These are phyloP conservation scores for Parascedosporium putredinis DNA, from an alignment of 2,329 filamentous ascomycete genomes.

Conservation along the genomic window DNA sequence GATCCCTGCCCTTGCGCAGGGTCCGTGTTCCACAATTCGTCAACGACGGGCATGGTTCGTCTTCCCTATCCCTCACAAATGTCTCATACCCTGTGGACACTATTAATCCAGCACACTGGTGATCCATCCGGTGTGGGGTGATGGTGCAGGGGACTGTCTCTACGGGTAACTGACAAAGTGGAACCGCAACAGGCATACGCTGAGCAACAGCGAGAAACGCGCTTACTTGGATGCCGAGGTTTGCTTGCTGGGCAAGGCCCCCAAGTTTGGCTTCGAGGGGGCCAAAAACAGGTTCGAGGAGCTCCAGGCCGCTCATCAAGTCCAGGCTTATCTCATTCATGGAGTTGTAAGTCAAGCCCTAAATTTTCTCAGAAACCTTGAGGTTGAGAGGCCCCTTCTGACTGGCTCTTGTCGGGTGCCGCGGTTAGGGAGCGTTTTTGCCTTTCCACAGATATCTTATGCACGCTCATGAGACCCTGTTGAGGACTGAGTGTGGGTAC, in stretches of 20 bases:
- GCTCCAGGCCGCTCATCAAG: constrained; percentile 12
- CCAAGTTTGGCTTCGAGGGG: constrained; percentile 9
- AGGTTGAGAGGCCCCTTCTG: too few relatives aligned
- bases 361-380: too few relatives aligned
- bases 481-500: constrained; percentile 21
- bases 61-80: background rate
- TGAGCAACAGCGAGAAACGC: constrained; percentile 11
- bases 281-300: constrained; percentile 12
- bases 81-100: too few relatives aligned
- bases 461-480: constrained; percentile 20
- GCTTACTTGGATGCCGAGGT: constrained; percentile 13
- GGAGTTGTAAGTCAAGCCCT: constrained; percentile 10
- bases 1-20: background rate
- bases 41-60: background rate
- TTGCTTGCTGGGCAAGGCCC: constrained; percentile 11
- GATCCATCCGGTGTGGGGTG: too few relatives aligned
- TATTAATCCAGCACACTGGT: too few relatives aligned
- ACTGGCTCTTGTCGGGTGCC: too few relatives aligned
- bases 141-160: background rate
- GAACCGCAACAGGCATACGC: constrained; percentile 10
- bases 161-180: background rate
- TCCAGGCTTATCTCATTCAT: constrained; percentile 11
- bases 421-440: constrained; percentile 17
- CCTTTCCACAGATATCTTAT: constrained; percentile 25
- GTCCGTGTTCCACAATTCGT: background rate